Conservation (phyloP, 1,139 yeast genomes). For the Saccharomyces uvarum region DNA sequence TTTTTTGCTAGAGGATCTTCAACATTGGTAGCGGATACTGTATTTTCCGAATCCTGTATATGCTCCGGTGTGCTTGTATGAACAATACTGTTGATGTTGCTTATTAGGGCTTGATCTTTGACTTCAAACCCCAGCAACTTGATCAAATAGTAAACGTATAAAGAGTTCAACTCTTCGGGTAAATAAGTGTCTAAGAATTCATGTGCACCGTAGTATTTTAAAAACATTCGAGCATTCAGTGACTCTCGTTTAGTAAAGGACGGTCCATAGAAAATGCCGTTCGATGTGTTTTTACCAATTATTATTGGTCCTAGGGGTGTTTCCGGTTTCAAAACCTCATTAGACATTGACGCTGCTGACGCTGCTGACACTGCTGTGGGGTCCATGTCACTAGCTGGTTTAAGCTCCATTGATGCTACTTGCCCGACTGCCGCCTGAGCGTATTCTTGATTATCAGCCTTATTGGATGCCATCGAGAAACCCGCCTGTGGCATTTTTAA, state of each 20-base stretch:
- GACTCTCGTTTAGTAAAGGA: constrained; percentile 37
- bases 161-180: constrained; percentile 52
- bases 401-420: not conserved
- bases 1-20: constrained; percentile 36
- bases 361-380: not conserved
- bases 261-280: constrained; percentile 33
- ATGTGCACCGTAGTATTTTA: constrained; percentile 55
- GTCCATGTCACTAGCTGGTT: not conserved
- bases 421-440: not conserved
- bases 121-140: constrained; percentile 49
- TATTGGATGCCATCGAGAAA: not conserved
- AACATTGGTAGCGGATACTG: constrained; percentile 18
- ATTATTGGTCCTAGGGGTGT: constrained; percentile 18
- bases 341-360: constrained; percentile 1
- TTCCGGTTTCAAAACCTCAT: constrained; percentile 13
- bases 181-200: constrained; percentile 52
- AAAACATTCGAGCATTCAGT: constrained; percentile 46
- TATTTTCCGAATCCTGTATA: constrained; percentile 5
- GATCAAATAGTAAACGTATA: constrained; percentile 45
- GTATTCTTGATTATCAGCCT: not conserved
- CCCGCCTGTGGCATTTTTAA: not conserved
- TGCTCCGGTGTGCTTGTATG: constrained; percentile 15
- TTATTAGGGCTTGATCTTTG: constrained; percentile 34
- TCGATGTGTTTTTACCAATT: constrained; percentile 19
- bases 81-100: constrained; percentile 33